These are phyloP conservation scores for Myxozyma neglecta DNA, from an alignment of 805 yeast genomes.

Conservation along the genomic window DNA sequence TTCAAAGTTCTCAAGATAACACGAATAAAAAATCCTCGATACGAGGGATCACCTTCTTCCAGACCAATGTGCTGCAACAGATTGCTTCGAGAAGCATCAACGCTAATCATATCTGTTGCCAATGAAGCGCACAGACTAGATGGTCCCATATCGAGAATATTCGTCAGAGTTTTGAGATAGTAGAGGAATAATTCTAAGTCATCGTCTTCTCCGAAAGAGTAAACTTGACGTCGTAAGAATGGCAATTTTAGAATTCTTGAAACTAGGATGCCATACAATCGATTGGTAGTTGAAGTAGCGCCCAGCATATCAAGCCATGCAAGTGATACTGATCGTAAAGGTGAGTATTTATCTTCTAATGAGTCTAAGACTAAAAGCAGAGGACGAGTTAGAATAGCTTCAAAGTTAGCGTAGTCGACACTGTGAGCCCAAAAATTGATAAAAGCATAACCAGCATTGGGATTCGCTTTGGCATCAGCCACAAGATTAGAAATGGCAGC, in stretches of 20 bases:
- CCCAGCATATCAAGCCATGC: constrained; percentile 33
- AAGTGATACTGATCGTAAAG: constrained; percentile 33
- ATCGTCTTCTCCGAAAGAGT: constrained; percentile 46
- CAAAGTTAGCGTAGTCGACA: constrained; percentile 48
- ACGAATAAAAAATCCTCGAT: constrained; percentile 29
- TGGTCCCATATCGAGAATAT: constrained; percentile 52
- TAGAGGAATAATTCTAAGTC: constrained; percentile 68
- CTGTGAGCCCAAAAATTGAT: constrained; percentile 76
- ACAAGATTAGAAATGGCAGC: constrained; percentile 67
- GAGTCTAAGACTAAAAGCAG: constrained; percentile 69
- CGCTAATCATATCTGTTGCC: constrained; percentile 54
- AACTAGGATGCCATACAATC: constrained; percentile 60
- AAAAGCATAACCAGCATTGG: constrained; percentile 54
- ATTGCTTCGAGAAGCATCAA: constrained; percentile 30
- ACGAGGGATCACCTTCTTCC: constrained; percentile 32
- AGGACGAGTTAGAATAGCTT: constrained; percentile 58
- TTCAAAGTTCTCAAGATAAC: constrained; percentile 29
- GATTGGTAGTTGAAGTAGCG: constrained; percentile 43
- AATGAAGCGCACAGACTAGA: constrained; percentile 48
- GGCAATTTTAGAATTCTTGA: constrained; percentile 52
- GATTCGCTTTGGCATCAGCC: constrained; percentile 41
- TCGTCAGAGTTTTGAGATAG: constrained; percentile 53
- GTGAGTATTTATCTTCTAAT: constrained; percentile 47
- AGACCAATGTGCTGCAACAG: constrained; percentile 30
- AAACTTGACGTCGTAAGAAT: constrained; percentile 38